These are phyloP conservation scores for Penicillium brasilianum DNA, from an alignment of 2,329 filamentous ascomycete genomes.

Conservation along the genomic window DNA sequence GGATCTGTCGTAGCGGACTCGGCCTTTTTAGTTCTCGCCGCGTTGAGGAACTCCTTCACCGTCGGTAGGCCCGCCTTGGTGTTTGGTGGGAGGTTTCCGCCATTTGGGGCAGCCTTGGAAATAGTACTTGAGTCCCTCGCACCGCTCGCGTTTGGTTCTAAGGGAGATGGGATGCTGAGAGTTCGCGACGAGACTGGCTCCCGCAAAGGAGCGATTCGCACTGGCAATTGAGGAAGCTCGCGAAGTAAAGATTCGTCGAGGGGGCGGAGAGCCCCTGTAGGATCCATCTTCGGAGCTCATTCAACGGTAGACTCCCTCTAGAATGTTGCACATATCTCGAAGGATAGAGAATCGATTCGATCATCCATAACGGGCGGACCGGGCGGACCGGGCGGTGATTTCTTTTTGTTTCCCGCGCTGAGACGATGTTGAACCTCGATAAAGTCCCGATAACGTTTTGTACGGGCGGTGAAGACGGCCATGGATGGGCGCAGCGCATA, in stretches of 20 bases:
- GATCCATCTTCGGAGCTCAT: conserved; percentile 37
- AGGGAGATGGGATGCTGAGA: conserved; percentile 49
- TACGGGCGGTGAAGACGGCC: conserved; percentile 16
- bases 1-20: conserved; percentile 38
- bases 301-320: background rate
- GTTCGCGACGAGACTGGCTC: conserved; percentile 51
- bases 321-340: conserved; percentile 8
- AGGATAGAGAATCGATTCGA: conserved; percentile 12
- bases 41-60: conserved; percentile 43
- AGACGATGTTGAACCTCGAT: conserved; percentile 11
- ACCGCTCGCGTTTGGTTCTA: conserved; percentile 51
- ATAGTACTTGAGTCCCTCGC: conserved; percentile 38
- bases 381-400: background rate
- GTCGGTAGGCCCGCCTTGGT: conserved; percentile 36
- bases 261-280: conserved; percentile 37
- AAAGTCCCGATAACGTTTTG: conserved; percentile 20
- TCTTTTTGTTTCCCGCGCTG: background rate
- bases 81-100: conserved; percentile 41
- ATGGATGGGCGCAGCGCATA: conserved; percentile 15
- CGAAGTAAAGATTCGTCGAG: conserved; percentile 50
- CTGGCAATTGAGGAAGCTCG: conserved; percentile 49
- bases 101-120: conserved; percentile 34
- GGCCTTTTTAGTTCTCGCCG: conserved; percentile 43
- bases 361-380: background rate
- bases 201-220: conserved; percentile 55